A percentile compares a stretch with the other conserved stretches of the same genome.
Conservation (phyloP, 2,329 filamentous ascomycete species). For the Fusarium robinianum region DNA sequence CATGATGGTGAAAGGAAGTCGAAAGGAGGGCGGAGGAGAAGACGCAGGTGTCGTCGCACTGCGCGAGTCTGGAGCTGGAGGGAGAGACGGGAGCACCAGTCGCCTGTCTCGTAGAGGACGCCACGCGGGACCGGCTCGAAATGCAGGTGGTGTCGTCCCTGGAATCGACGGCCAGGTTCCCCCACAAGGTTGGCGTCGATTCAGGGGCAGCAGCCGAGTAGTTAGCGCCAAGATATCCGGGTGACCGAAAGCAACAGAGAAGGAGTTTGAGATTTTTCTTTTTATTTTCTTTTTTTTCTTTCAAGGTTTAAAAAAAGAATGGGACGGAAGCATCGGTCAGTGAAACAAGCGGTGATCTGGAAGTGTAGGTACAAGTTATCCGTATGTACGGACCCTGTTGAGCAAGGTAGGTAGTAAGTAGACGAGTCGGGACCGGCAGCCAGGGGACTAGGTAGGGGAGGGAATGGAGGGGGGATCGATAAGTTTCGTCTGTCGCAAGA, state of each 20-base stretch:
- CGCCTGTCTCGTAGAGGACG: constrained; percentile 37
- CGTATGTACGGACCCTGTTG: too few species aligned
- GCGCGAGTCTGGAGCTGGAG: constrained; percentile 27
- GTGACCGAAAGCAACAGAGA: constrained; percentile 27
- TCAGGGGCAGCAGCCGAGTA: constrained; percentile 29
- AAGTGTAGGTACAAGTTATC: too few species aligned
- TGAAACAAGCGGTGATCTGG: too few species aligned
- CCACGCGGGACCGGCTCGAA: constrained; percentile 36
- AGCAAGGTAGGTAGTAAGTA: too few species aligned
- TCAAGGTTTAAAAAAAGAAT: constrained; percentile 15
- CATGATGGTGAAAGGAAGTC: constrained; percentile 55
- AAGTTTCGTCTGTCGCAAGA: constrained; percentile 5
- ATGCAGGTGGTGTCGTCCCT: constrained; percentile 33
- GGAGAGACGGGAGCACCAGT: constrained; percentile 33
- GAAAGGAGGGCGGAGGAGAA: constrained; percentile 23
- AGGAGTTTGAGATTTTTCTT: too few species aligned
- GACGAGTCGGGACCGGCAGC: constrained; percentile 4
- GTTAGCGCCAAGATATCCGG: constrained; percentile 33
- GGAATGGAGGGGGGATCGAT: constrained; percentile 7
- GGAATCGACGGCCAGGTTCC: constrained; percentile 35
- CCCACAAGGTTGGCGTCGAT: constrained; percentile 35
- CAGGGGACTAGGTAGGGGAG: constrained; percentile 11
- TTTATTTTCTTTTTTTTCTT: too few species aligned
- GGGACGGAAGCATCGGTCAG: neutral
- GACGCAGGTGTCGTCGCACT: constrained; percentile 30